Conservation (phyloP, 805 yeast genomes). For the Ogataea pignaliae region DNA sequence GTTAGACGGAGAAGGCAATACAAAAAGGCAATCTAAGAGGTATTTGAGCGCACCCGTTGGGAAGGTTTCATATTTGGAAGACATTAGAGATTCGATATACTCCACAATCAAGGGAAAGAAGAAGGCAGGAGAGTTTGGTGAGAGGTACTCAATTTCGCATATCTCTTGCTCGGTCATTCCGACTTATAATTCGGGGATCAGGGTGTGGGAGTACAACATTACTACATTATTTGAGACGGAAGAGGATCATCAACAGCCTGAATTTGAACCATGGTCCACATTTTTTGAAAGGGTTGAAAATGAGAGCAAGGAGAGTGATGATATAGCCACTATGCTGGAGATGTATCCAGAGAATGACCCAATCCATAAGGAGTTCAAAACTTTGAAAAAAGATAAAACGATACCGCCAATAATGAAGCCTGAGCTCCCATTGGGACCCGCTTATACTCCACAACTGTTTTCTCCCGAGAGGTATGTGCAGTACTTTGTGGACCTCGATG, state of each 20-base stretch:
- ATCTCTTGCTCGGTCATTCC: conserved; percentile 76
- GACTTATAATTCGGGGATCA: conserved; percentile 75
- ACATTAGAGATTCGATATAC: conserved; percentile 51
- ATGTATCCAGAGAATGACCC: conserved; percentile 5
- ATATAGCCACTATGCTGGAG: conserved; percentile 16
- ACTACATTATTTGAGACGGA: conserved; percentile 38
- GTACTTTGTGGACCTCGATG: conserved; percentile 60
- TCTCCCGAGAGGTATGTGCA: conserved; percentile 72
- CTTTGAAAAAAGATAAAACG: conserved; percentile 46
- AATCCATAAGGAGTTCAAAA: conserved; percentile 5
- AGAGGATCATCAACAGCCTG: conserved; percentile 3
- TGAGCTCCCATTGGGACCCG: conserved; percentile 63
- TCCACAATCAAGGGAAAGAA: conserved; percentile 42
- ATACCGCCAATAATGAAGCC: conserved; percentile 58
- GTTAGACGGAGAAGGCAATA: conserved; percentile 20
- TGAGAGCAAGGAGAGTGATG: conserved; percentile 30
- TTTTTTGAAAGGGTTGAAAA: conserved; percentile 49
- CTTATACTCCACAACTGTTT: conserved; percentile 62
- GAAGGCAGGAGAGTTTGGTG: conserved; percentile 41
- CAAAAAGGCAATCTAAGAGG: conserved; percentile 18
- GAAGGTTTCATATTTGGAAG: conserved; percentile 60
- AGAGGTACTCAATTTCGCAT: conserved; percentile 65
- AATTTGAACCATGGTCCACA: conserved; percentile 50
- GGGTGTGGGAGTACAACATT: conserved; percentile 84
- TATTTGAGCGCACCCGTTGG: conserved; percentile 65